Evolutionary conservation across 2,329 filamentous ascomycete genomes (phyloP).

Genomic region (Trichophyton verrucosum): DNA sequence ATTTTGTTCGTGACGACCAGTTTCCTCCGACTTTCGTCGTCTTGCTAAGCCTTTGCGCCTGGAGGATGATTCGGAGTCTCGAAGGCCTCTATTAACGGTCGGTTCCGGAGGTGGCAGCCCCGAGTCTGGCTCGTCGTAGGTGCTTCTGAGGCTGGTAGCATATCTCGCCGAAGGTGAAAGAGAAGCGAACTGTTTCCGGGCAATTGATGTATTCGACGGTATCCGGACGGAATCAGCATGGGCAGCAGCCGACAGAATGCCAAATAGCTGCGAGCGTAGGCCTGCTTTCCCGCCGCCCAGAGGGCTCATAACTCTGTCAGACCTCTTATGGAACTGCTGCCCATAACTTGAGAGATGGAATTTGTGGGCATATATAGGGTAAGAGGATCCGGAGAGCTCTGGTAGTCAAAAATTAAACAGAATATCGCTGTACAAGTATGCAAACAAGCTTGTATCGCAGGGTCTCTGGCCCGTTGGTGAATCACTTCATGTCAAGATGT

Average conservation of each 20-base stretch:
- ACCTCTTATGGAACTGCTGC: neutral
- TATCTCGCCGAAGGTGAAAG: neutral
- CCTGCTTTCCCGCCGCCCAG: neutral
- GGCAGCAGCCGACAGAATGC: neutral
- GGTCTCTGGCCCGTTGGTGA: neutral
- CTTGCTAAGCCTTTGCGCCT: neutral
- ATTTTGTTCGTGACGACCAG: neutral
- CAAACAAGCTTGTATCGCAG: neutral
- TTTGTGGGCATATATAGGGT: neutral
- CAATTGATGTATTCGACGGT: neutral
- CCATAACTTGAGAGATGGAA: neutral
- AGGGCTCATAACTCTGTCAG: constrained; percentile 1
- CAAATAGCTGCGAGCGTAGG: neutral
- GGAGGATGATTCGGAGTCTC: neutral
- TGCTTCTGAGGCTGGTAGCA: neutral
- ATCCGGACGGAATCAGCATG: neutral
- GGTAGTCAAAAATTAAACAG: neutral
- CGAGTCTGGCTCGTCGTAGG: neutral
- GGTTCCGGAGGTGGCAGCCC: neutral
- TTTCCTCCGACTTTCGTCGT: neutral
- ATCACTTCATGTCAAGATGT: neutral
- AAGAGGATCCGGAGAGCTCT: neutral
- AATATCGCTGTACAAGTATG: neutral
- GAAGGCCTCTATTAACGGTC: neutral
- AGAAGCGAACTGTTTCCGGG: neutral